Percentiles rank a stretch among this genome's conserved stretches.
Evolutionary conservation across 2,329 filamentous ascomycete species (phyloP).

Genomic region (Coniochaeta hoffmannii): DNA sequence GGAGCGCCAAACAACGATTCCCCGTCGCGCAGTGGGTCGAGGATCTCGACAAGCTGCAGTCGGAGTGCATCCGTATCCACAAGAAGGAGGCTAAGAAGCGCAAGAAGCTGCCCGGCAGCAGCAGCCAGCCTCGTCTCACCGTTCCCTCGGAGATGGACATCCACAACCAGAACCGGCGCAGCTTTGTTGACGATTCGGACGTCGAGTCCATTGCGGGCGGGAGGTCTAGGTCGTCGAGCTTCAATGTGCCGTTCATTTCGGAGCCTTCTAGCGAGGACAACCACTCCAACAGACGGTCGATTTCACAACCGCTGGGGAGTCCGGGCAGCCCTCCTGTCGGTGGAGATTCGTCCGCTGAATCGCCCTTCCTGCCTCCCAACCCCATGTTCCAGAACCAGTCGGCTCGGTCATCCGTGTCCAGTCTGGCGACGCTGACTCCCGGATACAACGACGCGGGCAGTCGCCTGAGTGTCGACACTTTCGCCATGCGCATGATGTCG

Average conservation of each 20-base stretch:
- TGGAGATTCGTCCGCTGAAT: constrained; percentile 7
- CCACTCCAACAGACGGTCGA: constrained; percentile 5
- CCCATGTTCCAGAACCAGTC: constrained; percentile 12
- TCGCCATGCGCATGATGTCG: constrained; percentile 19
- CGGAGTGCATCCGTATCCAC: constrained; percentile 47
- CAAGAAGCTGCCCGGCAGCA: constrained; percentile 9
- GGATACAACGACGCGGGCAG: constrained; percentile 10
- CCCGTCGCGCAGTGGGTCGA: constrained; percentile 61
- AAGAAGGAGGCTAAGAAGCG: constrained; percentile 22
- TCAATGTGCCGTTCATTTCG: constrained; percentile 11
- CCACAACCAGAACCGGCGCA: constrained; percentile 5
- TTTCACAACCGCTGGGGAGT: constrained; percentile 8
- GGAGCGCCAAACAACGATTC: constrained; percentile 58
- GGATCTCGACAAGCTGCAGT: constrained; percentile 55
- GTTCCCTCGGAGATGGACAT: constrained; percentile 12
- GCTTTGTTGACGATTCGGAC: constrained; percentile 10
- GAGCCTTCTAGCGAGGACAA: constrained; percentile 7
- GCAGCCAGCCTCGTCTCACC: constrained; percentile 10
- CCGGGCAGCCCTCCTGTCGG: constrained; percentile 4
- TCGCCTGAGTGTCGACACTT: constrained; percentile 17
- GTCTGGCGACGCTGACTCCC: constrained; percentile 10
- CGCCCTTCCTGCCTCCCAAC: constrained; percentile 10
- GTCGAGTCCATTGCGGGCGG: constrained; percentile 8
- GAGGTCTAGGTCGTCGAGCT: constrained; percentile 12
- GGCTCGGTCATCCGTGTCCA: constrained; percentile 10